A percentile compares a stretch with the other conserved stretches of the same genome.
Conservation (phyloP, 2,329 filamentous ascomycete genomes). For the Cryphonectria naterciae region DNA sequence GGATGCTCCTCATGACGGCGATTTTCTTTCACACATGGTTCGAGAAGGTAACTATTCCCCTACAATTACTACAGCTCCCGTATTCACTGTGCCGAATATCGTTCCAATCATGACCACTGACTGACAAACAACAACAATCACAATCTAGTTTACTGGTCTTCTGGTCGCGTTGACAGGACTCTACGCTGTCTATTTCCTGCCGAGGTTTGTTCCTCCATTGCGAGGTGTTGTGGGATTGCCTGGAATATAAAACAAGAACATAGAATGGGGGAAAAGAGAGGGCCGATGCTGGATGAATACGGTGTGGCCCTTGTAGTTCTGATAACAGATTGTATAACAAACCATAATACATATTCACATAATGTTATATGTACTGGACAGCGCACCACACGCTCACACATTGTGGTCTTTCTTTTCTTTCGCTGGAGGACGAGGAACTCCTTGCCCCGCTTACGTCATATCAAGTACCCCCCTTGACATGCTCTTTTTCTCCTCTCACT, state of each 20-base stretch:
- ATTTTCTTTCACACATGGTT: constrained; percentile 99
- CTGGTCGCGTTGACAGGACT: constrained; percentile 51
- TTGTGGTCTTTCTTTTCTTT: background rate
- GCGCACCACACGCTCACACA: too few relatives aligned
- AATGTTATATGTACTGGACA: background rate
- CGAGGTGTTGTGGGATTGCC: constrained; percentile 54
- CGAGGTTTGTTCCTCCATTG: constrained; percentile 52
- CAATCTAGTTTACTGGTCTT: constrained; percentile 56
- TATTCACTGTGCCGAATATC: background rate
- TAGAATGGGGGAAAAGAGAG: too few relatives aligned
- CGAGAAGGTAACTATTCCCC: constrained; percentile 71
- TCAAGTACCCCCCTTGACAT: background rate
- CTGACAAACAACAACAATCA: constrained; percentile 32
- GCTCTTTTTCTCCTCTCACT: background rate
- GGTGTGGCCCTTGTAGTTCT: background rate
- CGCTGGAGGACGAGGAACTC: background rate
- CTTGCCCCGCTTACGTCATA: constrained; percentile 23
- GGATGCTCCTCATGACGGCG: constrained; percentile 99
- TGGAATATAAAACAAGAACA: constrained; percentile 46
- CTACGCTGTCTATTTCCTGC: constrained; percentile 57
- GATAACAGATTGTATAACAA: background rate
- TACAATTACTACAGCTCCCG: background rate
- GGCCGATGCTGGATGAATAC: background rate
- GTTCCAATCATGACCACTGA: background rate
- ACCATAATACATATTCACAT: background rate